Percentiles rank a stretch among this genome's conserved stretches.
Evolutionary conservation across 2,329 filamentous ascomycete genomes (phyloP).

Genomic region (Diaporthe australafricana): DNA sequence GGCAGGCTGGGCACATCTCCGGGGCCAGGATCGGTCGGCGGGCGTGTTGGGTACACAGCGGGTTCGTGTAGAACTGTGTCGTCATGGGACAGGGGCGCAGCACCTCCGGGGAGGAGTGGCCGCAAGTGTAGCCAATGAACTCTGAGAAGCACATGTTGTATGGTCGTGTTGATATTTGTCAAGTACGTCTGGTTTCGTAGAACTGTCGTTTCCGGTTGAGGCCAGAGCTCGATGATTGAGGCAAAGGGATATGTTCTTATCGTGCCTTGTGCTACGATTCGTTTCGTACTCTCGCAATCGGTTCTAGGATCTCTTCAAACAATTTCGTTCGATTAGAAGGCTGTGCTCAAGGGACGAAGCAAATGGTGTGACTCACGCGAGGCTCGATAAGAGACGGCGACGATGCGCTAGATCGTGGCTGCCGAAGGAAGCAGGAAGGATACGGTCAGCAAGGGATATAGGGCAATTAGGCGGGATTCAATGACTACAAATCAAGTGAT

Average conservation of each 20-base stretch:
- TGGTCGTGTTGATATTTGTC: not conserved
- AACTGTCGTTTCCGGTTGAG: not conserved
- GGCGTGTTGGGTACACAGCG: slow-evolving; percentile 48
- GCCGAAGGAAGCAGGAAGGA: too few species aligned
- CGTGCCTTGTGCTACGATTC: not conserved
- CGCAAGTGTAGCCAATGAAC: slow-evolving; percentile 59
- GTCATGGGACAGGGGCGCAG: slow-evolving; percentile 58
- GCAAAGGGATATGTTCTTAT: not conserved
- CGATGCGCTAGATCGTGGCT: too few species aligned
- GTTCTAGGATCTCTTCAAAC: too few species aligned
- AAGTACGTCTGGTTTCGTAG: not conserved
- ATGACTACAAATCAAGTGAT: too few species aligned
- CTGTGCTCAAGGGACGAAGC: too few species aligned
- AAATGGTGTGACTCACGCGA: too few species aligned
- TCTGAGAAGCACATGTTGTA: slow-evolving; percentile 59
- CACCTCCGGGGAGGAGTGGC: slow-evolving; percentile 55
- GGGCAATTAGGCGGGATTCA: too few species aligned
- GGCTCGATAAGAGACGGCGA: too few species aligned
- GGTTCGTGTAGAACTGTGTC: slow-evolving; percentile 50
- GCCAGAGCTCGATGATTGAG: not conserved
- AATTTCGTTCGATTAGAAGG: too few species aligned
- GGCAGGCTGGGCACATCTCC: slow-evolving; percentile 53
- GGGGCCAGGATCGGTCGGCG: slow-evolving; percentile 46
- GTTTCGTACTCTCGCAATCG: too few species aligned
- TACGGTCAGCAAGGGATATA: too few species aligned